These are phyloP conservation scores for Omphalotus guepiniiformis DNA, from an alignment of 768 basidiomycete species.

Conservation along the genomic window DNA sequence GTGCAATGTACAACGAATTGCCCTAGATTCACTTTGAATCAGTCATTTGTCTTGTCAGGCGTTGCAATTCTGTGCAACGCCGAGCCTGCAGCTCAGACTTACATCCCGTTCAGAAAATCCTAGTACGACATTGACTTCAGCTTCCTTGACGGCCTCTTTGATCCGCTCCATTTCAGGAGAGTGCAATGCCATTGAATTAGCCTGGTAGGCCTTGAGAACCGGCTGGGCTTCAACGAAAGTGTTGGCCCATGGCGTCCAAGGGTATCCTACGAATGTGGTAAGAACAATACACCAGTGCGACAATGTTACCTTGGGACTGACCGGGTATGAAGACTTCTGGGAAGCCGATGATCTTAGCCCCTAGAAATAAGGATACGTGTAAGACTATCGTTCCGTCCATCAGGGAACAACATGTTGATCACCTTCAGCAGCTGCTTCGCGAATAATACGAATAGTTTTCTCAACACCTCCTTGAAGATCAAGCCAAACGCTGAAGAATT, in stretches of 20 bases:
- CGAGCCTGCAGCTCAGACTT: too few species aligned
- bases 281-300: neutral
- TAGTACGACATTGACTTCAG: constrained; percentile 22
- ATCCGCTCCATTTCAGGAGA: constrained; percentile 29
- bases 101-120: constrained; percentile 26
- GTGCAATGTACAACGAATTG: constrained; percentile 22
- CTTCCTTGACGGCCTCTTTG: constrained; percentile 24
- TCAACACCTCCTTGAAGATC: constrained; percentile 26
- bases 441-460: constrained; percentile 24
- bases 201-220: constrained; percentile 25
- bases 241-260: constrained; percentile 29
- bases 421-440: constrained; percentile 22
- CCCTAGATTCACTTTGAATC: too few species aligned
- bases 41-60: too few species aligned
- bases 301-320: neutral
- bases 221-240: constrained; percentile 21
- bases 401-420: too few species aligned
- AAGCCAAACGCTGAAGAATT: constrained; percentile 19
- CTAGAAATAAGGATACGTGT: too few species aligned
- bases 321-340: constrained; percentile 28
- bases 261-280: constrained; percentile 19
- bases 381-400: too few species aligned
- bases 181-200: constrained; percentile 24
- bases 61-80: too few species aligned
- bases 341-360: constrained; percentile 28